Conservation (phyloP, 2,329 filamentous ascomycete genomes). For the Neonectria neomacrospora region DNA sequence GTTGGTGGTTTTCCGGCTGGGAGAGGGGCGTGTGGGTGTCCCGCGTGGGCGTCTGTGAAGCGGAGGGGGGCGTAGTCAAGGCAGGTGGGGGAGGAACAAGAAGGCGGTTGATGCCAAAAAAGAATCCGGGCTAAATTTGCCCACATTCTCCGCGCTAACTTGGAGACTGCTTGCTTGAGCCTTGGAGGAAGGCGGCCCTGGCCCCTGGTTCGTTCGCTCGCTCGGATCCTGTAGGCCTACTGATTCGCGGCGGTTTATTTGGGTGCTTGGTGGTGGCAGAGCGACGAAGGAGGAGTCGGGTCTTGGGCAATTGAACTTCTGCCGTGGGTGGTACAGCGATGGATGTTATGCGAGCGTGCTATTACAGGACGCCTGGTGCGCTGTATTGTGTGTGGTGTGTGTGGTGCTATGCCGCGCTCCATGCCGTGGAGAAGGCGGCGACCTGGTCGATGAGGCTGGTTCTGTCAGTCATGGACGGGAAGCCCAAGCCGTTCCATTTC, state of each 20-base stretch:
- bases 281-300: no score
- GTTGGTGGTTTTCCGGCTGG: background rate
- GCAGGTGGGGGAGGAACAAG: background rate
- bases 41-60: constrained; percentile 9
- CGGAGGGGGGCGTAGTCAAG: constrained; percentile 16
- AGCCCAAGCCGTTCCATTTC: background rate
- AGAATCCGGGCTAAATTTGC: constrained; percentile 39
- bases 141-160: constrained; percentile 24
- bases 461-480: background rate
- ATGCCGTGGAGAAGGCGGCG: background rate
- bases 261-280: background rate
- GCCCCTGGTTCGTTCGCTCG: background rate
- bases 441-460: background rate
- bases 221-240: background rate
- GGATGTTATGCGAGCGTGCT: background rate
- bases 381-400: constrained; percentile 1
- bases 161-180: background rate
- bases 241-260: background rate
- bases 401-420: constrained; percentile 6
- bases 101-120: constrained; percentile 20
- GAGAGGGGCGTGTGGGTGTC: constrained; percentile 14
- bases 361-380: constrained; percentile 3
- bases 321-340: background rate
- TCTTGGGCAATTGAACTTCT: constrained; percentile 3
- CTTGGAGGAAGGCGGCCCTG: background rate